These are phyloP conservation scores for Cryptococcus sp. DNA, from an alignment of 1,284 basidiomycete species.

Conservation along the genomic window DNA sequence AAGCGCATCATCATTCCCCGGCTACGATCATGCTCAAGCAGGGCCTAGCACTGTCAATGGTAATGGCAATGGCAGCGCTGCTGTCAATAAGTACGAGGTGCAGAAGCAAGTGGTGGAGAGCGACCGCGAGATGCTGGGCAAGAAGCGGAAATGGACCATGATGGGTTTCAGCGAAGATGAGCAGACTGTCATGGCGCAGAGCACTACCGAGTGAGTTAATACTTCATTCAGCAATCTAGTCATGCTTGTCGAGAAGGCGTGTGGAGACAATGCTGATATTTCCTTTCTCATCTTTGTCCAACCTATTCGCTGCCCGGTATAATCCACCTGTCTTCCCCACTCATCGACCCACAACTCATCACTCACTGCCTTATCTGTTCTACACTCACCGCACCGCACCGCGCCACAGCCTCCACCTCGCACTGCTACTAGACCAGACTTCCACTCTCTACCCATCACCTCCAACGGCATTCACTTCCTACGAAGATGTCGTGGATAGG, in stretches of 20 bases:
- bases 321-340: too few relatives aligned
- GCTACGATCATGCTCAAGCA: not conserved
- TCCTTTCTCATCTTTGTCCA: not conserved
- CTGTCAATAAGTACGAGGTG: not conserved
- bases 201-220: slow-evolving; percentile 11
- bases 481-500: slow-evolving; percentile 39
- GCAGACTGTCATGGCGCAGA: slow-evolving; percentile 15
- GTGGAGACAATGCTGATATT: not conserved
- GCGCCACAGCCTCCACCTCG: slow-evolving; percentile 31
- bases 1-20: not conserved
- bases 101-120: not conserved
- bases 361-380: not conserved
- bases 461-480: slow-evolving; percentile 32
- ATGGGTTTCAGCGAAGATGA: slow-evolving; percentile 24
- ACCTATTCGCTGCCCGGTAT: too few relatives aligned
- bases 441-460: slow-evolving; percentile 31
- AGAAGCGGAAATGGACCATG: slow-evolving; percentile 30
- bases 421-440: slow-evolving; percentile 40
- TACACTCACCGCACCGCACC: not conserved
- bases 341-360: too few relatives aligned
- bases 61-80: not conserved
- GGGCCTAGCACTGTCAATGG: not conserved
- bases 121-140: slow-evolving; percentile 7
- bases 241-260: not conserved
- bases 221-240: not conserved